These are phyloP conservation scores for Annona squamosa DNA, from an alignment of 164 flowering plant species.

Conservation along the genomic window DNA sequence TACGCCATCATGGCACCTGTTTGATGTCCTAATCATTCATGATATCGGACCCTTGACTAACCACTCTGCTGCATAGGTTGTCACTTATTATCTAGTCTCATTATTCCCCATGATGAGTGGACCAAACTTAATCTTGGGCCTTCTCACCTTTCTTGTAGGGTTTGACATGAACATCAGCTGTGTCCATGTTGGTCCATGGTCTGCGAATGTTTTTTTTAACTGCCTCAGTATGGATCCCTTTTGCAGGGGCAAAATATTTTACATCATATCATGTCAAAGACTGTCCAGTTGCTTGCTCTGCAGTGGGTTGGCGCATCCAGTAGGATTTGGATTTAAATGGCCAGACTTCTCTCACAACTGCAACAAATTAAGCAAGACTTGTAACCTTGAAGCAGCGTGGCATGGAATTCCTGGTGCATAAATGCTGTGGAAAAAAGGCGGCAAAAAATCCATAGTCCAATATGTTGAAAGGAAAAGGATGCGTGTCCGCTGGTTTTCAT, in stretches of 20 bases:
- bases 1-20: background rate
- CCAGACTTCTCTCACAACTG: background rate
- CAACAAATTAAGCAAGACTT: background rate
- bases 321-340: constrained; percentile 14
- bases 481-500: constrained; percentile 25
- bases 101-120: background rate
- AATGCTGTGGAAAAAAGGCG: background rate
- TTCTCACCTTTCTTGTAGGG: background rate
- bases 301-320: constrained; percentile 18
- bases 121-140: background rate
- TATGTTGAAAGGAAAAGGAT: constrained; percentile 10
- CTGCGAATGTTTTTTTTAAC: background rate
- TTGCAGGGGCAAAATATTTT: constrained; percentile 5
- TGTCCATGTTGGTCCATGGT: background rate
- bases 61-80: background rate
- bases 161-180: background rate
- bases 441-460: background rate
- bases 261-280: constrained; percentile 16
- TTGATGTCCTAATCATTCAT: background rate
- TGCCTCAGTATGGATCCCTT: background rate
- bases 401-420: background rate
- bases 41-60: background rate
- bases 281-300: constrained; percentile 15
- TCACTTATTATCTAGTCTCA: background rate
- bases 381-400: background rate